Evolutionary conservation across 108 stramenopile species (phyloP), one percentile per base, ranked within the genome.

Genomic region (Stephanodiscus minutulus): DNA sequence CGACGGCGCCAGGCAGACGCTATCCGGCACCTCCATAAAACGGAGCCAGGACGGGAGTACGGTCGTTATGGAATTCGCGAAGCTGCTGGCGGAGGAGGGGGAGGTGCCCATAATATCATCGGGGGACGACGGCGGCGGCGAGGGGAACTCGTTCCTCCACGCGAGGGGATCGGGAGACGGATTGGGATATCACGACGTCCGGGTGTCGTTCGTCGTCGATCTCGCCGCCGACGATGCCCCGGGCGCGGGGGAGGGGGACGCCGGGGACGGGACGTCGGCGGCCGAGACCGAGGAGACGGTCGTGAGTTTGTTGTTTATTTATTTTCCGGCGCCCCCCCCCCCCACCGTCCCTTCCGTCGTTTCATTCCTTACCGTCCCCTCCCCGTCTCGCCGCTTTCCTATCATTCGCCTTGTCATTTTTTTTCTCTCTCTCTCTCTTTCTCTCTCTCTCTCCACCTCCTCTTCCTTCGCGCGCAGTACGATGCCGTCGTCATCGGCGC

Each of bases 11-110:
- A 37, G 53, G 22, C 90, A 91, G 64, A 91, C 90, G n/a, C 64
- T 91, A 37, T 66, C 76, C 1, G 64, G 77, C 33, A 39, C 83
- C 9, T 55, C 48, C 21, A 60, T 87, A 31, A 83, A 87, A 64
- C n/a, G 70, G 68, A 0, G 41, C 46, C 31, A 87, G 87, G 10
- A 44, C 31, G 87, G 87, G 10, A 44, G 2, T 11, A 44, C 15
- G 43, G 15, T 17, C 13, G 67, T 64, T 0, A 37, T 91, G 77
- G 67, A 25, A 12, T 91, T 87, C 64, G 83, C 87, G 20, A 88
- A 88, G 71, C 46, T 82, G 24, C 49, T 88, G 28, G 75, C 60
- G 0, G 86, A 91, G 63, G 72, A 62, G 0, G 83, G 75, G 11
- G 85, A 87, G 43, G 70, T 74, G 25, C 54, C 79, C 1, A 87